A percentile compares a stretch with the other conserved stretches of the same genome.
These are phyloP conservation scores for Penicillium angulare DNA, from an alignment of 495 filamentous ascomycete genomes.

Conservation along the genomic window DNA sequence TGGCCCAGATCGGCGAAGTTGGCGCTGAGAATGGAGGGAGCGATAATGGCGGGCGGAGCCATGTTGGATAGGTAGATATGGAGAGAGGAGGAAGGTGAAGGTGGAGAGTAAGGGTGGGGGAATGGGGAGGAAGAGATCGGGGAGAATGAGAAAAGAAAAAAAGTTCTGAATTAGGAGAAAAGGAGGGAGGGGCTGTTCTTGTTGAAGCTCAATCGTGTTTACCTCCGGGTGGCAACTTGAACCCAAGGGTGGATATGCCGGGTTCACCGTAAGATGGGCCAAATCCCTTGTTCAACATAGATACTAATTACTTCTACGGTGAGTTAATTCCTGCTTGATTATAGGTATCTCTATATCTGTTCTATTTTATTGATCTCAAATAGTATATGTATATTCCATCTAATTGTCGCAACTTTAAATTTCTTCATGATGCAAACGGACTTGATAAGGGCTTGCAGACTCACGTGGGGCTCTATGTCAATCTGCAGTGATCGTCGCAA, in stretches of 20 bases:
- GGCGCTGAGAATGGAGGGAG: constrained; percentile 93
- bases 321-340: background rate
- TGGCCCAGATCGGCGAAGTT: constrained; percentile 86
- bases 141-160: background rate
- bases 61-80: constrained; percentile 40
- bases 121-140: constrained; percentile 2
- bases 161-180: too few relatives aligned
- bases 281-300: background rate
- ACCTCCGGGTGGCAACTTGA: constrained; percentile 23
- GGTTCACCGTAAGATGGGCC: constrained; percentile 12
- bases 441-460: constrained; percentile 24
- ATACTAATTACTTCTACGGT: background rate
- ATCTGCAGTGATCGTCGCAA: constrained; percentile 6
- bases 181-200: too few relatives aligned
- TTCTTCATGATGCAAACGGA: constrained; percentile 18
- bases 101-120: background rate
- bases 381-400: background rate
- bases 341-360: background rate
- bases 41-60: constrained; percentile 89
- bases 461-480: constrained; percentile 19
- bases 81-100: background rate
- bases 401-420: constrained; percentile 2
- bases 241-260: constrained; percentile 23
- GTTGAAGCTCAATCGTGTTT: constrained; percentile 19
- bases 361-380: background rate